Conservation (phyloP, 176 grass and related monocot genomes). For the Tuctoria greenei region DNA sequence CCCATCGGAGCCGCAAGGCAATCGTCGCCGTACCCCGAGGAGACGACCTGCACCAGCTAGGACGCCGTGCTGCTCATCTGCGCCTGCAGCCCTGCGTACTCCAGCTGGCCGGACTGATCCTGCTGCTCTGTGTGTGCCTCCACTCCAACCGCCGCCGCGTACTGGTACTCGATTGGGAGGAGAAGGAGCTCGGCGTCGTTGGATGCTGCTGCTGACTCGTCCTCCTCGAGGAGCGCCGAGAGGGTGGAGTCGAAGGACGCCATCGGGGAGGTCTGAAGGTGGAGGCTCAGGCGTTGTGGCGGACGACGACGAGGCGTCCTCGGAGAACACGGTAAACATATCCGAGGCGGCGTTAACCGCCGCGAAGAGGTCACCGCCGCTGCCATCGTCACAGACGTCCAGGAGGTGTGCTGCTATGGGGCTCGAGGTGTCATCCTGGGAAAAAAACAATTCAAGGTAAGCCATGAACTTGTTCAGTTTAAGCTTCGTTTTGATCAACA, state of each 20-base stretch:
- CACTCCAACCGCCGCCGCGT: not conserved
- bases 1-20: slow-evolving; percentile 41
- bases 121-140: slow-evolving; percentile 35
- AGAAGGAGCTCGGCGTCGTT: slow-evolving; percentile 22
- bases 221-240: slow-evolving; percentile 57
- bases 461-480: not conserved
- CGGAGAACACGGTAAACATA: slow-evolving; percentile 33
- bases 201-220: slow-evolving; percentile 26
- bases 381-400: slow-evolving; percentile 66
- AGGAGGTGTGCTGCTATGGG: slow-evolving; percentile 65
- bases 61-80: slow-evolving; percentile 46
- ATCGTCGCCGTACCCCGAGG: slow-evolving; percentile 43
- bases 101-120: slow-evolving; percentile 44
- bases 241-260: slow-evolving; percentile 55
- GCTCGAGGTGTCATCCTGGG: slow-evolving; percentile 83
- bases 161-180: slow-evolving; percentile 39
- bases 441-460: slow-evolving; percentile 21
- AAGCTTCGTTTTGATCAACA: not conserved
- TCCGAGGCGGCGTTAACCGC: slow-evolving; percentile 26
- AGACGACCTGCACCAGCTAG: slow-evolving; percentile 32
- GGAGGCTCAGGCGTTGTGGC: slow-evolving; percentile 18
- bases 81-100: slow-evolving; percentile 41
- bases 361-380: slow-evolving; percentile 54
- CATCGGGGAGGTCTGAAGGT: slow-evolving; percentile 57
- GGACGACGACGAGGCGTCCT: slow-evolving; percentile 54